Conservation (phyloP, 495 filamentous ascomycete genomes). For the Pseudevernia furfuracea region DNA sequence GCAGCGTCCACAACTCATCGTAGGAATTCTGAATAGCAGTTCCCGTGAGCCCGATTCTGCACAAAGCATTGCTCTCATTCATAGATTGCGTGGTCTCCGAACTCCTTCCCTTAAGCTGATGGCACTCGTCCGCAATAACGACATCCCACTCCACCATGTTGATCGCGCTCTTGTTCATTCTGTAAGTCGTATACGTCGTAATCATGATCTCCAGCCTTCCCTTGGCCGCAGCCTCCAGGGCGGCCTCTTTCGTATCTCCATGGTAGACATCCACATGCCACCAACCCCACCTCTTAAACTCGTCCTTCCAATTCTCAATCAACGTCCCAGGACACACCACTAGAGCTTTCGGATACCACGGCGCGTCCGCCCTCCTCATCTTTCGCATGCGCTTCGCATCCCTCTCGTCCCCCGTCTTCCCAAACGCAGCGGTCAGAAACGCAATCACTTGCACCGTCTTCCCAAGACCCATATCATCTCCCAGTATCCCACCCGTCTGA, state of each 20-base stretch:
- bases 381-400: constrained; percentile 90
- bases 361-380: constrained; percentile 49
- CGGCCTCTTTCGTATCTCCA: constrained; percentile 62
- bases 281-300: constrained; percentile 88
- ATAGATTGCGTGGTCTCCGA: constrained; percentile 78
- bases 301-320: constrained; percentile 84
- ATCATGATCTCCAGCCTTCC: constrained; percentile 83
- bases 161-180: constrained; percentile 60
- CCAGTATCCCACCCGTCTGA: constrained; percentile 82
- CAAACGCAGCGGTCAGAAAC: constrained; percentile 87
- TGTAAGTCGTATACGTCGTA: constrained; percentile 88
- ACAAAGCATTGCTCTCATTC: constrained; percentile 87
- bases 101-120: constrained; percentile 73
- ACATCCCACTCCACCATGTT: constrained; percentile 92
- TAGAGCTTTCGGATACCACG: constrained; percentile 81
- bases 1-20: constrained; percentile 90
- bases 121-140: constrained; percentile 95
- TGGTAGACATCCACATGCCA: constrained; percentile 85
- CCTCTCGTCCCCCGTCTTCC: constrained; percentile 86
- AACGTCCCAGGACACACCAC: constrained; percentile 84
- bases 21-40: constrained; percentile 98
- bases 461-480: constrained; percentile 96
- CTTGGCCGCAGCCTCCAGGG: constrained; percentile 62
- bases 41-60: constrained; percentile 86
- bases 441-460: constrained; percentile 97